Evolutionary conservation across 805 yeast genomes (phyloP), one percentile per base, ranked within the genome.

Genomic region (Teunomyces panamensis): DNA sequence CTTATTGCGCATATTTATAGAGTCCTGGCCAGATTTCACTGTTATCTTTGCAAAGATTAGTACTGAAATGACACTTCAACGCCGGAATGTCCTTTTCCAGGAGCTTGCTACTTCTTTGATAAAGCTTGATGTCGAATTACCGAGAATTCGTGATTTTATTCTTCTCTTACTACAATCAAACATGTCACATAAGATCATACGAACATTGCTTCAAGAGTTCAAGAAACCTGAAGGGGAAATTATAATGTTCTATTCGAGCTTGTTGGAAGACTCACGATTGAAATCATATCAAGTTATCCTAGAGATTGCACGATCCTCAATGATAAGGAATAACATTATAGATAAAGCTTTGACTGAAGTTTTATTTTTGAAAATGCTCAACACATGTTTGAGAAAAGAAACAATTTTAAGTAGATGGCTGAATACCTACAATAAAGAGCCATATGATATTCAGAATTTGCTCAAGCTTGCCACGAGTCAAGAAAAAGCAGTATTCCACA

Each of bases 401-500:
- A 29, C 24, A 1, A 43, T 56, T 30, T 32, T 43, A 26, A 34
- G 44, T 11, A 39, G 50, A 11, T 30, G 29, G 30, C 37, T 32
- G 32, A 27, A 29, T 8, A 30, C 24, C 26, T 29, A 26, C 16
- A 13, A 30, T 16, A 34, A 43, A 20, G 28, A 35, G 17, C 43
- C 30, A 9, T 48, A 52, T 36, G 58, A 54, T 27, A 51, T 57
- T 30, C 56, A 54, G 16, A 46, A 49, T 27, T 46, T 53, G 14
- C 50, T 51, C 30, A 30, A 47, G 20, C 36, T 44, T 30, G 56
- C 60, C 4, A 49, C 54, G 4, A n/a, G 36, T n/a, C 29, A 44
- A 7, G 63, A 62, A 41, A 57, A 48, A 39, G 59, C 60, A 5
- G 53, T 52, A 27, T 60, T 68, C 39, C 67, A 58, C 48, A 60